Base-by-base conservation (phyloP, 139 green algal species). In the Haematococcus sp. region DNA sequence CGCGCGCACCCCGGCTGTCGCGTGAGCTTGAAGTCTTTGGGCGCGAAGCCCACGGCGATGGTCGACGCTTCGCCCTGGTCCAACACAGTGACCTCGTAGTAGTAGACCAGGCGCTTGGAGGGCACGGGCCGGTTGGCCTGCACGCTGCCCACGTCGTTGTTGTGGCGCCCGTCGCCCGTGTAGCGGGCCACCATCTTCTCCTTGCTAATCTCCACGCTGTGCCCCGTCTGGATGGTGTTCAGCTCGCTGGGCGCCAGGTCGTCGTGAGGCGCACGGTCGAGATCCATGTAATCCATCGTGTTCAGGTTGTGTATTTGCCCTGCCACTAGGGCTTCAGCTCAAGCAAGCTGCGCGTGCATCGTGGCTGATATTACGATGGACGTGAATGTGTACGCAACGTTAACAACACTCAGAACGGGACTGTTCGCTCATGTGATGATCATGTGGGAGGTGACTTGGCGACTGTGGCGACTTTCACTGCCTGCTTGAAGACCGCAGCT, bases 1-100 rank as follows among this genome's bases (percentile, higher is more conserved):
- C 11, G 31, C 1, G 28, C 72, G n/a, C 30, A 96, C 89, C 93
- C 93, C 1, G 93, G 93, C 67, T 98, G 93, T 16, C 85, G 79
- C 4, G 76, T 88, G 20, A 91, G 75, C 67, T 93, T 94, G 82
- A 92, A 93, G 55, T 34, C 59, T 11, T 67, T 72, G 54, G 91
- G 79, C 0, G 87, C 83, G 68, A 97, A 98, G 30, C 93, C 93
- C 3, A 97, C 78, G 23, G 69, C 87, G 32, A 96, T 90, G 0
- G 68, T 79, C 22, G 88, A 83, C 1, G 43, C 34, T 11, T 91
- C 76, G 19, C 92, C 93, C 20, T 63, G 49, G 46, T 94, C 82
- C 25, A 87, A 25, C 0, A 97, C 74, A 1, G 73, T 87, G 2
- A 94, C 15, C 76, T 98, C 93, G 63, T 89, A 98, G 72, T 97